These are phyloP conservation scores for Monosporascus sp. DNA, from an alignment of 2,329 filamentous ascomycete genomes.

Conservation along the genomic window DNA sequence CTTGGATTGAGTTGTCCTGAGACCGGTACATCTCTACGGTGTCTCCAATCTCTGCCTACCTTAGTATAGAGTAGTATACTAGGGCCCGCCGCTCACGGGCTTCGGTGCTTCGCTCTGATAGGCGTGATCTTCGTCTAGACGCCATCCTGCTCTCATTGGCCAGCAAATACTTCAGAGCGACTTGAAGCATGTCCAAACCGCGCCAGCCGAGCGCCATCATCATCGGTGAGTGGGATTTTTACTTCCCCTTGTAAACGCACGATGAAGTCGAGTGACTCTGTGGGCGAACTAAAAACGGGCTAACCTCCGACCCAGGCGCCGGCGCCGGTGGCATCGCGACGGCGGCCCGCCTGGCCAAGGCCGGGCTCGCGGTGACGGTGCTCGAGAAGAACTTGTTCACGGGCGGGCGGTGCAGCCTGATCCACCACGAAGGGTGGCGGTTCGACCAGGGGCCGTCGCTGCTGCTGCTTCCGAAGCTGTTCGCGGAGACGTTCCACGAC, in stretches of 20 bases:
- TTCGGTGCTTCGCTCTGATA: neutral
- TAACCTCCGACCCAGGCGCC: constrained; percentile 44
- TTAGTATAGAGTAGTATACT: neutral
- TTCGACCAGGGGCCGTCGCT: constrained; percentile 76
- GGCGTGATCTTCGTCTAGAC: neutral
- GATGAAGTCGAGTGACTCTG: neutral
- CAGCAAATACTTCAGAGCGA: neutral
- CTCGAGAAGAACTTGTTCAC: constrained; percentile 73
- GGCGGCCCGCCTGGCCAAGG: constrained; percentile 64
- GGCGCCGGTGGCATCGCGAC: constrained; percentile 68
- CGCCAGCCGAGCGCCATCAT: constrained; percentile 39
- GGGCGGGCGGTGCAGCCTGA: constrained; percentile 65
- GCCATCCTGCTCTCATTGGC: neutral
- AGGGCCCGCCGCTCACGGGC: neutral
- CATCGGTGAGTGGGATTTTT: constrained; percentile 36
- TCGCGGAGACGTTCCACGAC: constrained; percentile 63
- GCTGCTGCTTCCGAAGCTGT: constrained; percentile 65
- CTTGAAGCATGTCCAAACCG: neutral
- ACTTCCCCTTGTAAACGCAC: neutral
- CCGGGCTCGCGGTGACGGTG: constrained; percentile 67
- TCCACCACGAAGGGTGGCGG: constrained; percentile 56
- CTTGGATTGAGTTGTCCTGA: too few relatives aligned
- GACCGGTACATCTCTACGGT: too few relatives aligned
- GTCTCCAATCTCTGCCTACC: neutral
- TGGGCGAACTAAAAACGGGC: neutral